These are phyloP conservation scores for Corynespora cassiicola DNA, from an alignment of 2,329 filamentous ascomycete species.

Conservation along the genomic window DNA sequence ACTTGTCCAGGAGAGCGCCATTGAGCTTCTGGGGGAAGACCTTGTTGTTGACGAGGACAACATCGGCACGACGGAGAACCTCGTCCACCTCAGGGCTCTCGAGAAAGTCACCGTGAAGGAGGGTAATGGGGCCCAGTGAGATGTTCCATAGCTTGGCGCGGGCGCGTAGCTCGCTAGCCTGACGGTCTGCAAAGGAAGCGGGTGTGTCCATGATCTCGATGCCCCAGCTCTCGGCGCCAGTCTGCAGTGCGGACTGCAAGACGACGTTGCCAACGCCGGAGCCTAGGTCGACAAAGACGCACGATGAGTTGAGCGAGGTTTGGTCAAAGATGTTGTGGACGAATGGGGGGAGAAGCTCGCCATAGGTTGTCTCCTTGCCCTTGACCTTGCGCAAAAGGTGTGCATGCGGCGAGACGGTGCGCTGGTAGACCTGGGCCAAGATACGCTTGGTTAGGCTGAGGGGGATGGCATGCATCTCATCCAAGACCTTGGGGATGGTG, in stretches of 20 bases:
- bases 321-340: slow-evolving; percentile 81
- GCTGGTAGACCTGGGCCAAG: slow-evolving; percentile 85
- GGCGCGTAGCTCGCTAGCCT: slow-evolving; percentile 82
- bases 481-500: slow-evolving; percentile 74
- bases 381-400: slow-evolving; percentile 85
- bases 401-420: slow-evolving; percentile 88
- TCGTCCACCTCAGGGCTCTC: slow-evolving; percentile 73
- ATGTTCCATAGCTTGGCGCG: slow-evolving; percentile 91
- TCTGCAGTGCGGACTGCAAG: slow-evolving; percentile 89
- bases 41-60: slow-evolving; percentile 98
- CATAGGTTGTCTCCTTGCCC: slow-evolving; percentile 92
- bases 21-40: slow-evolving; percentile 91
- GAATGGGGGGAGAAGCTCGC: slow-evolving; percentile 87
- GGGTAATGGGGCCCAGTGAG: slow-evolving; percentile 75
- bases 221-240: slow-evolving; percentile 93
- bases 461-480: slow-evolving; percentile 71
- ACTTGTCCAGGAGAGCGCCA: slow-evolving; percentile 82
- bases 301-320: slow-evolving; percentile 77
- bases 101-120: slow-evolving; percentile 85
- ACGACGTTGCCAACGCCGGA: slow-evolving; percentile 97
- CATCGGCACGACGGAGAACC: slow-evolving; percentile 83
- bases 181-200: slow-evolving; percentile 79
- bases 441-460: slow-evolving; percentile 75
- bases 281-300: slow-evolving; percentile 92
- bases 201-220: slow-evolving; percentile 96